Conservation (phyloP, 352 stramenopile genomes). For the Phytophthora quininea region DNA sequence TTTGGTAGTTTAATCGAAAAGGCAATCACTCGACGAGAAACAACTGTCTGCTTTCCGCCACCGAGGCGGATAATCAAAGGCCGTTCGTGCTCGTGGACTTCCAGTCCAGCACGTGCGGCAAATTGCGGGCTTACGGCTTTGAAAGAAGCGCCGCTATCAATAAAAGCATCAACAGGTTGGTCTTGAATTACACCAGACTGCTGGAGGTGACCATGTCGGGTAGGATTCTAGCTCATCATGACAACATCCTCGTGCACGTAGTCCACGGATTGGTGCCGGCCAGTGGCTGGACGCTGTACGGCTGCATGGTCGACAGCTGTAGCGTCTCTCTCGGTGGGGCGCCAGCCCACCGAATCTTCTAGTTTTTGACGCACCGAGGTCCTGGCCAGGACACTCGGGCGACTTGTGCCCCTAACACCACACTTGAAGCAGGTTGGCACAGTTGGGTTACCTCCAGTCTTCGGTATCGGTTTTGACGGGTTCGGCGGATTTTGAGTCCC, state of each 20-base stretch:
- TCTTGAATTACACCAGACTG: background rate
- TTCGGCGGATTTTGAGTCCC: background rate
- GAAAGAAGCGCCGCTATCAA: conserved; percentile 7
- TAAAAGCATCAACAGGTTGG: background rate
- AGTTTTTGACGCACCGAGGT: conserved; percentile 1
- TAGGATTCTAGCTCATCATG: background rate
- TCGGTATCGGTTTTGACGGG: background rate
- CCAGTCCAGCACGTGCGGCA: background rate
- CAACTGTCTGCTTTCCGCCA: background rate
- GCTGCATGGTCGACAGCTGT: conserved; percentile 6
- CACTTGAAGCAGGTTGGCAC: conserved; percentile 7
- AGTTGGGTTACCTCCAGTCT: background rate
- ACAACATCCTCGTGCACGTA: conserved; percentile 3
- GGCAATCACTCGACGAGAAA: background rate
- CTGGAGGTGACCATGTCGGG: conserved; percentile 3
- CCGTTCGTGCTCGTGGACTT: background rate
- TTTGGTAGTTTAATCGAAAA: conserved; percentile 3
- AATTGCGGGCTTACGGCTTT: background rate
- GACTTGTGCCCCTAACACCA: conserved; percentile 7
- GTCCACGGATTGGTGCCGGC: conserved; percentile 1
- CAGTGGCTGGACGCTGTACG: background rate
- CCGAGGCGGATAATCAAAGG: no score
- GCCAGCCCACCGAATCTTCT: conserved; percentile 6
- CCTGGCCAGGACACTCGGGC: background rate
- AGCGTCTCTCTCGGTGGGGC: conserved; percentile 10